Base-by-base conservation (phyloP, 139 green algal genomes). In the Pedinophyceae sp. region DNA sequence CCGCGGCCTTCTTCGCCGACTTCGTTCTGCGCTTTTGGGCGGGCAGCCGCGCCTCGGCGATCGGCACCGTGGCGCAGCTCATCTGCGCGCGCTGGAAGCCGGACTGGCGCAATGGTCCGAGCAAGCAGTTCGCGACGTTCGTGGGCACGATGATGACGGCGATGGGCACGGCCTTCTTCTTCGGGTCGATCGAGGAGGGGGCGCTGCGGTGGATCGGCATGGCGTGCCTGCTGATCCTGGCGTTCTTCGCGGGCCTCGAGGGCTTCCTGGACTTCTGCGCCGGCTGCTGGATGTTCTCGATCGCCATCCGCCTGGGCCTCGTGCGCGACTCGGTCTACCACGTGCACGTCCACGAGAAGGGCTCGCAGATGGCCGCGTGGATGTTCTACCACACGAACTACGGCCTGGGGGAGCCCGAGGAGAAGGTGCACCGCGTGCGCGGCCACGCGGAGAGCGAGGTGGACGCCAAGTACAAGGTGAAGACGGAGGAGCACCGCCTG, bases 41-140 rank as follows among this genome's bases (percentile, higher is more conserved):
- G n/a, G n/a, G n/a, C n/a, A n/a, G 34, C 22, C 50, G 49, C 30
- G 60, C 43, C 48, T 76, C 67, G 0, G 48, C 63, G 10, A 27
- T 78, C 43, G 71, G 68, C 28, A 50, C 38, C 18, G 25, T 74
- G 25, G 65, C 71, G 18, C 34, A n/a, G 27, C 7, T 63, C 30
- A 24, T 39, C 2, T 34, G 34, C 4, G 51, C 59, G 67, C 75
- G 24, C 23, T 76, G n/a, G 48, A 71, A n/a, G 55, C 52, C 43
- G 3, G 16, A 2, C 3, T 57, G 27, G 6, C 53, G 39, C 60
- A 65, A n/a, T n/a, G 71, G 71, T 39, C 60, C 64, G 3, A 64
- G 69, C 30, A 79, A 77, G 60, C 71, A 79, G 60, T 79, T 79
- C 59, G 71, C 71, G 0, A 20, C 58, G 4, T 28, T 71, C 25